phyloP scores from a whole-genome alignment of 208 protist genomes.

The Trichomonas gallinae region DNA sequence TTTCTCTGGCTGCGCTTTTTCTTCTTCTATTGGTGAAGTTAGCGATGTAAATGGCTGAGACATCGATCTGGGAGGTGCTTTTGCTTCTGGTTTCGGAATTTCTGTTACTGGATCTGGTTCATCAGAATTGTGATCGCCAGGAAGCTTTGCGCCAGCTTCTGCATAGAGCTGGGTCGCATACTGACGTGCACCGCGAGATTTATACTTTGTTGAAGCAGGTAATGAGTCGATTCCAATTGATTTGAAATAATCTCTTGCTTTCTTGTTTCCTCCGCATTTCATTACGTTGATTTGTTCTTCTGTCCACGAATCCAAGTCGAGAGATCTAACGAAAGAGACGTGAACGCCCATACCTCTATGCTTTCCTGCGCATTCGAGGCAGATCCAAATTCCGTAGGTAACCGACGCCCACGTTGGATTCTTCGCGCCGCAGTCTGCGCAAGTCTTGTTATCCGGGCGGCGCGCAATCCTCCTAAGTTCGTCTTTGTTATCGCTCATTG shows the following conservation, averaged over 20 bases:
- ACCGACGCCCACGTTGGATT: slow-evolving; percentile 41
- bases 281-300: slow-evolving; percentile 28
- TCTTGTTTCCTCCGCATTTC: slow-evolving; percentile 21
- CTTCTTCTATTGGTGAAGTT: neutral
- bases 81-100: neutral
- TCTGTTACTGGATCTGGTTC: neutral
- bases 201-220: slow-evolving; percentile 16
- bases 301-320: slow-evolving; percentile 36
- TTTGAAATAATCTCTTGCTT: slow-evolving; percentile 26
- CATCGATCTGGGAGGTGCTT: neutral
- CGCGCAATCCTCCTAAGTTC: neutral
- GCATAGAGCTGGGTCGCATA: slow-evolving; percentile 29
- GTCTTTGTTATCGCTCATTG: neutral
- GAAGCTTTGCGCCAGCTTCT: neutral
- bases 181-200: slow-evolving; percentile 22
- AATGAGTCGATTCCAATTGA: slow-evolving; percentile 15
- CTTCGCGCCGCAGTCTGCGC: slow-evolving; percentile 40
- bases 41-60: neutral
- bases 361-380: slow-evolving; percentile 38
- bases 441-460: neutral
- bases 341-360: slow-evolving; percentile 38
- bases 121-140: neutral
- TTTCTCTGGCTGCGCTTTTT: neutral
- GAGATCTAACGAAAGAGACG: slow-evolving; percentile 40
- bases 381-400: slow-evolving; percentile 45